phyloP scores from a whole-genome alignment of 345 rosid species.

The Salix purpurea region DNA sequence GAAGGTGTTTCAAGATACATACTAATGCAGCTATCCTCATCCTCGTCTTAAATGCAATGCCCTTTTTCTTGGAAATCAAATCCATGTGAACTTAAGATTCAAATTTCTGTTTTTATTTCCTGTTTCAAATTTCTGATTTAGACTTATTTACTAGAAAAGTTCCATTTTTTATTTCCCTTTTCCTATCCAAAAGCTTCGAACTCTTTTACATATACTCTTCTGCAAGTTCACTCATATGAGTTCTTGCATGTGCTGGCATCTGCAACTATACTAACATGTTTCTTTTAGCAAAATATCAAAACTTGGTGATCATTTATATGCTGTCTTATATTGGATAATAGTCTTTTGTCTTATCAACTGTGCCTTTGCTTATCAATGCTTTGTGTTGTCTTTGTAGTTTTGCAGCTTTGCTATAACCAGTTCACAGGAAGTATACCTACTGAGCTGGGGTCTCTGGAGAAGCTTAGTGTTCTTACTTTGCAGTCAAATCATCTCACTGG shows the following conservation, averaged over 20 bases:
- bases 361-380: constrained; percentile 7
- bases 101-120: background rate
- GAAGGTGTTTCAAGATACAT: background rate
- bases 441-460: constrained; percentile 64
- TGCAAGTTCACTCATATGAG: background rate
- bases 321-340: background rate
- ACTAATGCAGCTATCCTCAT: background rate
- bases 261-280: background rate
- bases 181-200: background rate
- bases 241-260: background rate
- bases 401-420: constrained; percentile 84
- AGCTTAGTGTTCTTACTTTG: constrained; percentile 71
- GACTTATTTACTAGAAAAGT: background rate
- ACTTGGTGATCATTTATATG: background rate
- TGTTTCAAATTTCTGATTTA: background rate
- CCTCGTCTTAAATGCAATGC: background rate
- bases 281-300: background rate
- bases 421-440: constrained; percentile 76
- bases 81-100: background rate
- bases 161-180: background rate
- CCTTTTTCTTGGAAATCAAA: background rate
- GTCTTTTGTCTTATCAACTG: background rate
- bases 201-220: background rate
- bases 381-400: constrained; percentile 40
- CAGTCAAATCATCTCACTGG: constrained; percentile 79